Evolutionary conservation across 2,329 filamentous ascomycete species (phyloP), one percentile per base, ranked within the genome.

Genomic region (Mariannaea elegans): DNA sequence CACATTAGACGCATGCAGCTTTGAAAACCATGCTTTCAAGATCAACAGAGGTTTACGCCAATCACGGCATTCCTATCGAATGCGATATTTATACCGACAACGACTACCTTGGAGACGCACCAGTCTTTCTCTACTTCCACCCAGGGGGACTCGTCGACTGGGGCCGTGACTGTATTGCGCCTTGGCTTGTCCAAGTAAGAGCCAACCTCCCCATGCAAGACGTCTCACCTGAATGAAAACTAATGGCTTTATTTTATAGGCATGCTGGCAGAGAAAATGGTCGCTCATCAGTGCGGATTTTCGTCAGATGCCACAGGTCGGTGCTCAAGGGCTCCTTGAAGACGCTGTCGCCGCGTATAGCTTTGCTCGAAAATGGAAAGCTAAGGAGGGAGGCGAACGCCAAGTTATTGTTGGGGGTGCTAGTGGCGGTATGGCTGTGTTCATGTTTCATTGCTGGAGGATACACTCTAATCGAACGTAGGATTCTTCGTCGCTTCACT

Each of bases 51-150:
- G 61, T 68, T 9, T 77, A 70, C 48, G 74, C 73, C 50, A 62
- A 64, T 21, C 75, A 76, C 51, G 65, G 61, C 39, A 64, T 77
- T 18, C 67, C 74, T 10, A 68, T 78, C 19, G 64, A 76, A 50
- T 77, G 75, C 64, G 75, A 76, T 64, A 62, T 78, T 31, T 77
- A 76, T 63, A 61, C 69, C 8, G 61, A 61, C 13, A 48, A 49
- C 5, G 64, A 68, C 61, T 70, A 69, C 23, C 63, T 70, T 2
- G 23, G 61, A 18, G 55, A 63, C 42, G 56, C 62, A 1, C 73
- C 73, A 4, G 71, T 75, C n/a, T 69, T 77, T 24, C 65, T 78
- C 16, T 78, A 75, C 64, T 78, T 78, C 56, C 76, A 78, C 29
- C 68, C 75, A 0, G 75, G 76, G 14, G 75, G 75, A 0, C 68